These are phyloP conservation scores for Physcomitrium patens DNA, from an alignment of 225 moss, liverwort and hornwort genomes.

Conservation along the genomic window DNA sequence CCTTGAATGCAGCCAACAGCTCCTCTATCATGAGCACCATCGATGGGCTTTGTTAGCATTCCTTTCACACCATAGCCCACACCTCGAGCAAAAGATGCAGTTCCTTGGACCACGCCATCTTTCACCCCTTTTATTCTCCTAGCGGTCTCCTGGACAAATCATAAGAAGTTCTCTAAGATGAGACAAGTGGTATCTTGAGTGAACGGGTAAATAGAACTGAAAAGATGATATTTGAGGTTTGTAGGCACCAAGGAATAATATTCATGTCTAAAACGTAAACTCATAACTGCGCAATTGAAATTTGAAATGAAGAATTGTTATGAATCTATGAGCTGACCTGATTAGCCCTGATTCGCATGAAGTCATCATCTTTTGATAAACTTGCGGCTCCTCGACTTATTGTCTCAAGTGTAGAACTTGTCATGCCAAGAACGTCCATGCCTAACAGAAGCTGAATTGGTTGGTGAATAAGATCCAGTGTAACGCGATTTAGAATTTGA, in stretches of 20 bases:
- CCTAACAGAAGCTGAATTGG: constrained; percentile 87
- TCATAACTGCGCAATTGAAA: neutral
- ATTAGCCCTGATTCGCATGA: constrained; percentile 60
- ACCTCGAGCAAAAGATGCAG: constrained; percentile 82
- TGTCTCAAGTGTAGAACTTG: constrained; percentile 93
- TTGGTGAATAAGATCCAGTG: constrained; percentile 89
- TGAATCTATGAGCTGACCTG: constrained; percentile 54
- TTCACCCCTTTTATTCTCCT: constrained; percentile 81
- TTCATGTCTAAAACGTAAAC: neutral
- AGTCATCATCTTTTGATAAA: constrained; percentile 82
- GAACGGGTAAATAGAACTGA: neutral
- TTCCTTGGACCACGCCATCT: constrained; percentile 81
- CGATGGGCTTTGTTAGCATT: constrained; percentile 87
- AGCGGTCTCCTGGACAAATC: constrained; percentile 65
- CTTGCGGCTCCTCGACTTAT: constrained; percentile 89
- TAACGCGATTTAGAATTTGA: constrained; percentile 70
- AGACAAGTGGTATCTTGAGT: neutral
- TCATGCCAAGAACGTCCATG: constrained; percentile 85
- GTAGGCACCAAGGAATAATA: neutral
- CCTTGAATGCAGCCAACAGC: constrained; percentile 85
- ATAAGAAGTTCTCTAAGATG: constrained; percentile 9
- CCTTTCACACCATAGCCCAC: constrained; percentile 84
- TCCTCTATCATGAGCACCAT: constrained; percentile 70
- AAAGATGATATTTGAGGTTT: neutral
- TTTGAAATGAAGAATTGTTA: neutral